Evolutionary conservation across 1,284 basidiomycete species (phyloP).

Genomic region (Heterobasidion occidentale): DNA sequence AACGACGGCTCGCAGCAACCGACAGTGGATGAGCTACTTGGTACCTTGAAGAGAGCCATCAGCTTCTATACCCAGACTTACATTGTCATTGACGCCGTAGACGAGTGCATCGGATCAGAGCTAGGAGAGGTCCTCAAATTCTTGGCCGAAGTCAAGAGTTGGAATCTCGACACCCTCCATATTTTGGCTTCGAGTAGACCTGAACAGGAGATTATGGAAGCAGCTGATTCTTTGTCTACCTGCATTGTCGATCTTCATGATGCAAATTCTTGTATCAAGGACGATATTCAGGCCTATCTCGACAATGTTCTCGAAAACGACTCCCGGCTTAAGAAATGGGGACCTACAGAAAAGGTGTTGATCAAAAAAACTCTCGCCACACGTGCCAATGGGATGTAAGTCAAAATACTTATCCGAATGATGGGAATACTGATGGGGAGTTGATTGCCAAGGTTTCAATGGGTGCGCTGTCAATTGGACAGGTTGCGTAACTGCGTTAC

Average conservation of each 20-base stretch:
- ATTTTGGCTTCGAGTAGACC: background rate
- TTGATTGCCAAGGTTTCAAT: background rate
- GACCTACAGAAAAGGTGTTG: background rate
- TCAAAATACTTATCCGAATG: no score
- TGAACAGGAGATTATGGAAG: background rate
- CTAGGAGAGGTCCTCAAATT: background rate
- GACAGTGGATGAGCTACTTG: background rate
- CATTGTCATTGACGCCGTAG: conserved; percentile 2
- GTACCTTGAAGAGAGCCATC: background rate
- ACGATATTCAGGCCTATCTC: background rate
- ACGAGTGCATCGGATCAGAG: conserved; percentile 1
- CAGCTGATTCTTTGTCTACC: background rate
- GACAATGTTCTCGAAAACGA: background rate
- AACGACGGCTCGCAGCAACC: background rate
- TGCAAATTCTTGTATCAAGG: background rate
- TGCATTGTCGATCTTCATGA: no score
- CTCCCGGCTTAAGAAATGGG: background rate
- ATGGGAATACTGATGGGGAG: no score
- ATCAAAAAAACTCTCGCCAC: background rate
- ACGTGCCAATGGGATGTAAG: background rate
- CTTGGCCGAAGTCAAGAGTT: background rate
- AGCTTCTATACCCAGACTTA: background rate
- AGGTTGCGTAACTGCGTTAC: background rate
- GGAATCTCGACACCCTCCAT: background rate
- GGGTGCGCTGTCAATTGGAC: background rate